Evolutionary conservation across 108 stramenopile genomes (phyloP), one percentile per base, ranked within the genome.

Genomic region (Conticribra guillardii): DNA sequence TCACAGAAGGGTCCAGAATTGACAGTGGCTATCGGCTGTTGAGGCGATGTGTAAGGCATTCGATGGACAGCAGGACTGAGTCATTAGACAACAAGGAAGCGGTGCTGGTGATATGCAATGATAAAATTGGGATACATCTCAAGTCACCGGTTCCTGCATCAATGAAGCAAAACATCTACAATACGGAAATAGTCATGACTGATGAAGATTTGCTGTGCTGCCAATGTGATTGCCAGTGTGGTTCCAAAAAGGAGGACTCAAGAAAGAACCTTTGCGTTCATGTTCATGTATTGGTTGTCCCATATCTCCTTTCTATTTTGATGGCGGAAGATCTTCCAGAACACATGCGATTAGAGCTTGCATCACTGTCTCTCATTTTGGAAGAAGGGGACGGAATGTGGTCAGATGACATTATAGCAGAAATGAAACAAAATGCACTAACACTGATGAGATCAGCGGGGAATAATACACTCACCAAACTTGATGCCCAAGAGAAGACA

Each of bases 111-210:
- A 26, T 54, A 4, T 19, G 19, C 14, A 18, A 54, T 34, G 53
- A 26, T 23, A 30, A 67, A 2, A 28, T 67, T 54, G 66, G 52
- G 15, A 27, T 67, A 1, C 9, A 22, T 7, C 53, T 67, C 1
- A 1, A 11, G 4, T 67, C 54, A 26, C 15, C 50, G 1, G 33
- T 67, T 3, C 52, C 66, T 26, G 53, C 66, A 27, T 67, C 66
- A 44, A 67, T 67, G 66, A 54, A 55, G 23, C 24, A 67, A 18
- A 29, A 47, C 2, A 46, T 27, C 9, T 69, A 57, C 18, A 1
- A 31, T 21, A 69, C 55, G 7, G 53, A 47, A 22, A 19, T 46
- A 27, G 48, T 54, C n/a, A 28, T 33, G 28, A 66, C 51, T 16
- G 11, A n/a, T 18, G 2, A 8, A 21, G 15, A 32, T 3, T 24